Percentiles rank a stretch among this genome's conserved stretches.
phyloP scores from a whole-genome alignment of 2,329 filamentous ascomycete species.

The Colletotrichum sp. region DNA sequence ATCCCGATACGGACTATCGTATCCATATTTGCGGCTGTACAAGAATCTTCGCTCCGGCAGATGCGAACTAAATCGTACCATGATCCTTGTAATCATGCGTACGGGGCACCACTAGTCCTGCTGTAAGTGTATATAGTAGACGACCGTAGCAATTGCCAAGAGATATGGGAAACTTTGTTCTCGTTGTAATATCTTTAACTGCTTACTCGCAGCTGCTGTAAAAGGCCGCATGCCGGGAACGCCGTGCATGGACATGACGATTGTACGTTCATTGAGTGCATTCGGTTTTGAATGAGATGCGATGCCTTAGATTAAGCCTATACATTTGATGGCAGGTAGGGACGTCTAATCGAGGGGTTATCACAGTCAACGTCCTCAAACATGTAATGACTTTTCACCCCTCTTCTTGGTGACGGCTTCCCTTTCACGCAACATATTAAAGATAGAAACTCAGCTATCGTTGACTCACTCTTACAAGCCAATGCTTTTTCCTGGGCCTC shows the following conservation, averaged over 20 bases:
- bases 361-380: not conserved
- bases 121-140: not conserved
- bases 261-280: accelerated
- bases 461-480: not conserved
- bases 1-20: not conserved
- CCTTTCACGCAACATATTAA: not conserved
- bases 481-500: not conserved
- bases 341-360: not conserved
- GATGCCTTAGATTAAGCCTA: not conserved
- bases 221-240: not conserved
- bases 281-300: not conserved
- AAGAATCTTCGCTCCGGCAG: not conserved
- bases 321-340: not conserved
- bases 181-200: not conserved
- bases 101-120: not conserved
- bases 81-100: not conserved
- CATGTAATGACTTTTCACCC: accelerated
- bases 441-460: not conserved
- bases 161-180: not conserved
- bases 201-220: not conserved
- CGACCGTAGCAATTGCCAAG: not conserved
- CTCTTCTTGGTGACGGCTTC: not conserved
- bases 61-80: not conserved
- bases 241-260: not conserved
- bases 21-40: not conserved